phyloP scores from a whole-genome alignment of 768 basidiomycete genomes.

The Mycena indigotica region DNA sequence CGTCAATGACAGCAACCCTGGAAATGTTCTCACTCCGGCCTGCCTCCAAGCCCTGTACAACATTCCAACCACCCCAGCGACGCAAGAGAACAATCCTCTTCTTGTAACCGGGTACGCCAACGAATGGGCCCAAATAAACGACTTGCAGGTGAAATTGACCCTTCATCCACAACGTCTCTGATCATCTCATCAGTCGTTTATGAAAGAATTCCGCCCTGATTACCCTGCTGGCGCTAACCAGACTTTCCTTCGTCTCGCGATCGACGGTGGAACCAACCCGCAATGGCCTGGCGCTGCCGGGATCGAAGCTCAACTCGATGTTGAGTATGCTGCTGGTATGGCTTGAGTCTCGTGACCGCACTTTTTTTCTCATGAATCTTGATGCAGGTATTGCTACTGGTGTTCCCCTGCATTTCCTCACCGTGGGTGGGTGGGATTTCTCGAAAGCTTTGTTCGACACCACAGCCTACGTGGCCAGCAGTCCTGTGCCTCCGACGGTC shows the following conservation, averaged over 20 bases:
- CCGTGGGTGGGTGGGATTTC: conserved; percentile 46
- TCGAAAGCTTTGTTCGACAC: conserved; percentile 38
- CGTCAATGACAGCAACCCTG: conserved; percentile 9
- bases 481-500: conserved; percentile 48
- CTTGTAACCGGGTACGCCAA: conserved; percentile 24
- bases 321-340: conserved; percentile 12
- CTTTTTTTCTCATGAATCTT: conserved; percentile 37
- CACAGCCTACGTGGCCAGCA: conserved; percentile 44
- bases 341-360: conserved; percentile 36
- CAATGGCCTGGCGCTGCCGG: conserved; percentile 11
- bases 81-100: conserved; percentile 21
- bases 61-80: conserved; percentile 25
- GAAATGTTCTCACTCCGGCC: conserved; percentile 24
- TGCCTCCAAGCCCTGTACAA: conserved; percentile 28
- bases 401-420: conserved; percentile 34
- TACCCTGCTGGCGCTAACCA: conserved; percentile 14
- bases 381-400: conserved; percentile 38
- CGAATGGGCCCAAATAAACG: conserved; percentile 23
- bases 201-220: conserved; percentile 18
- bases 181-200: conserved; percentile 5
- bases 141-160: conserved; percentile 20
- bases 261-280: conserved; percentile 22
- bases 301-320: conserved; percentile 18
- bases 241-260: conserved; percentile 14
- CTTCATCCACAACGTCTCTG: conserved; percentile 12